These are phyloP conservation scores for Cystofilobasidium macerans DNA, from an alignment of 768 basidiomycete species.

Conservation along the genomic window DNA sequence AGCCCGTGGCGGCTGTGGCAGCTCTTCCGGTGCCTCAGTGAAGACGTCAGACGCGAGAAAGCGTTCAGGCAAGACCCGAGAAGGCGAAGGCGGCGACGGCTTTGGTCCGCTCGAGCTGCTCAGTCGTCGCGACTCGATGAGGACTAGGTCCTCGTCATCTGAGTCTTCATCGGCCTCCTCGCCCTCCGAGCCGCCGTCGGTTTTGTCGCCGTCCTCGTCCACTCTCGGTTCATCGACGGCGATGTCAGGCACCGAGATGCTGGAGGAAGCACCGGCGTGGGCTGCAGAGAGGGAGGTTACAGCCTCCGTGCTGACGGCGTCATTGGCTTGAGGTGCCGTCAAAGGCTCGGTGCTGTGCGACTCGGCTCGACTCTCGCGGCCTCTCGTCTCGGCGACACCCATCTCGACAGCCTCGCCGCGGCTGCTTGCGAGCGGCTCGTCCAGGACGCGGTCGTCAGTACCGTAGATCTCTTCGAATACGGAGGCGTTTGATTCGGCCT, in stretches of 20 bases:
- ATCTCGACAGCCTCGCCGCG: too few species aligned
- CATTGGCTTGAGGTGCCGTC: too few species aligned
- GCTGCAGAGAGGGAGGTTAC: too few species aligned
- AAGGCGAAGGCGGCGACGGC: background rate
- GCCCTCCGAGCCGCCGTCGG: background rate
- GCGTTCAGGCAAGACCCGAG: background rate
- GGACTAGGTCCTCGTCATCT: constrained; percentile 8
- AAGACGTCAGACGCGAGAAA: constrained; percentile 6
- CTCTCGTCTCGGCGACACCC: too few species aligned
- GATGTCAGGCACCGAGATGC: background rate
- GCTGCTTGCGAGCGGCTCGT: too few species aligned
- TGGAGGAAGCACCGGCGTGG: background rate
- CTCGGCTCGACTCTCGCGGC: too few species aligned
- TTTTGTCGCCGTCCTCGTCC: background rate
- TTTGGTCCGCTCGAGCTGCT: background rate
- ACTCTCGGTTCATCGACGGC: background rate
- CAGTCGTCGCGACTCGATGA: background rate
- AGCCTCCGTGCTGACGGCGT: too few species aligned
- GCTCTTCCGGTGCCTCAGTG: constrained; percentile 2
- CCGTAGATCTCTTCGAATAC: too few species aligned
- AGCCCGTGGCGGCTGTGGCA: background rate
- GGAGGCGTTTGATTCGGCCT: too few species aligned
- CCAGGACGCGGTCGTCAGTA: too few species aligned
- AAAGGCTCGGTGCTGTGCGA: too few species aligned
- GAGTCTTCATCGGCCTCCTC: background rate